These are phyloP conservation scores for Diophrys appendiculata DNA, from an alignment of 73 alveolate species.

Conservation along the genomic window DNA sequence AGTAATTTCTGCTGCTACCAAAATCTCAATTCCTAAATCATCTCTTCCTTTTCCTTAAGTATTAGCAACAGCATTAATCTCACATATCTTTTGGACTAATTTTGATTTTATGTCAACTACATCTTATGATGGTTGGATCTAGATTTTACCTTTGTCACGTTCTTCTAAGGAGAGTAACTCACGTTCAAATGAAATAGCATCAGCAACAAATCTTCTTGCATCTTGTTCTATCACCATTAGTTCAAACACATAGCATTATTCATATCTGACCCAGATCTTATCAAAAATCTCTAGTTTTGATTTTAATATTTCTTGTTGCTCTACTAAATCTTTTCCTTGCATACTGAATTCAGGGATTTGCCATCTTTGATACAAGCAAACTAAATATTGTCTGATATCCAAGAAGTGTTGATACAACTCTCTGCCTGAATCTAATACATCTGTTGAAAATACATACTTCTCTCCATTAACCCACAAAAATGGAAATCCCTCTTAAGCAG, in stretches of 20 bases:
- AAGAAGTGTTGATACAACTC: constrained; percentile 16
- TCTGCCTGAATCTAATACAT: constrained; percentile 88
- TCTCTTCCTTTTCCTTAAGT: constrained; percentile 96
- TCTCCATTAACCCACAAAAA: constrained; percentile 95
- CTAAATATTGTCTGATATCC: background rate
- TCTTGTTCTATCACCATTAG: constrained; percentile 93
- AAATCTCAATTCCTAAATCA: constrained; percentile 85
- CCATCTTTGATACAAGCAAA: too few species aligned
- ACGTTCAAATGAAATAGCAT: constrained; percentile 93
- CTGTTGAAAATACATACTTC: constrained; percentile 88
- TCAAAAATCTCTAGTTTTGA: constrained; percentile 65
- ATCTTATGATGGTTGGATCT: background rate
- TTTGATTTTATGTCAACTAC: constrained; percentile 25
- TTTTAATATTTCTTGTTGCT: constrained; percentile 22
- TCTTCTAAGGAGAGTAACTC: constrained; percentile 57
- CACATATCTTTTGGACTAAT: constrained; percentile 74
- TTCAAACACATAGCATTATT: constrained; percentile 87
- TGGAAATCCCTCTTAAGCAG: constrained; percentile 83
- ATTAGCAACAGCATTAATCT: constrained; percentile 94
- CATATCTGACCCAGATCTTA: constrained; percentile 78
- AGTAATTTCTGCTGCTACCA: constrained; percentile 80
- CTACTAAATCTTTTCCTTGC: background rate
- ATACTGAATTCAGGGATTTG: background rate
- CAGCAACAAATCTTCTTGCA: constrained; percentile 88
- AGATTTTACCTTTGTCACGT: background rate